These are phyloP conservation scores for Diaporthe sp. DNA, from an alignment of 2,329 filamentous ascomycete species.

Conservation along the genomic window DNA sequence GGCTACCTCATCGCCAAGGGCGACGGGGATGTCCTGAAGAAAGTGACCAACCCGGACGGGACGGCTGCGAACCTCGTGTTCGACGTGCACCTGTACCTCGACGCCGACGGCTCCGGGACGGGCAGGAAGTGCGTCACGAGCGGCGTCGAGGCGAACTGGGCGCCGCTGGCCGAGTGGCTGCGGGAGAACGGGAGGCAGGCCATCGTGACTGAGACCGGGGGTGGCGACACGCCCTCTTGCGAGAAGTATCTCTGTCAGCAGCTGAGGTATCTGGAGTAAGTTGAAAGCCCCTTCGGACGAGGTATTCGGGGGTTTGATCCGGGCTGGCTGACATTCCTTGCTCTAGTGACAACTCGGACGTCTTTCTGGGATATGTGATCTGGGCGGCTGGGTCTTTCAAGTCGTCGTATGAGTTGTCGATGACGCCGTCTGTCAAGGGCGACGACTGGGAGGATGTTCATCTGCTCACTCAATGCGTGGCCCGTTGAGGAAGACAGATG, in stretches of 20 bases:
- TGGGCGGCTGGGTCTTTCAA: slow-evolving; percentile 29
- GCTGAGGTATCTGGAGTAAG: slow-evolving; percentile 48
- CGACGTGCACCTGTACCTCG: slow-evolving; percentile 73
- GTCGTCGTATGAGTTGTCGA: slow-evolving; percentile 13
- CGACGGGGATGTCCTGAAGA: slow-evolving; percentile 60
- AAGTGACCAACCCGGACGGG: slow-evolving; percentile 70
- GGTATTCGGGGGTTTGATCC: no score
- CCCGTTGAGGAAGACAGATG: not conserved
- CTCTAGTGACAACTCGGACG: not conserved
- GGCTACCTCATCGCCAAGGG: slow-evolving; percentile 63
- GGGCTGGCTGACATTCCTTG: not conserved
- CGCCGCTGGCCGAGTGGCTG: slow-evolving; percentile 52
- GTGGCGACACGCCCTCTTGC: slow-evolving; percentile 52
- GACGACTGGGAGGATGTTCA: not conserved
- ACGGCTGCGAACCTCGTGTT: slow-evolving; percentile 67
- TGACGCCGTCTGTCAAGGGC: not conserved
- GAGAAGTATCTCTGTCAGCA: slow-evolving; percentile 50
- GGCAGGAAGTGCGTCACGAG: slow-evolving; percentile 66
- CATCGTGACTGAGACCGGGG: slow-evolving; percentile 54
- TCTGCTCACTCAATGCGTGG: slow-evolving; percentile 19
- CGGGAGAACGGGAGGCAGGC: slow-evolving; percentile 51
- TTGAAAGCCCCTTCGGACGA: no score
- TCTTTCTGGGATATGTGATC: slow-evolving; percentile 25
- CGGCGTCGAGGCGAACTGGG: slow-evolving; percentile 51
- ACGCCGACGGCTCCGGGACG: slow-evolving; percentile 69